Evolutionary conservation across 164 flowering plant genomes (phyloP), one percentile per base, ranked within the genome.

Genomic region (Magnolia sinica): DNA sequence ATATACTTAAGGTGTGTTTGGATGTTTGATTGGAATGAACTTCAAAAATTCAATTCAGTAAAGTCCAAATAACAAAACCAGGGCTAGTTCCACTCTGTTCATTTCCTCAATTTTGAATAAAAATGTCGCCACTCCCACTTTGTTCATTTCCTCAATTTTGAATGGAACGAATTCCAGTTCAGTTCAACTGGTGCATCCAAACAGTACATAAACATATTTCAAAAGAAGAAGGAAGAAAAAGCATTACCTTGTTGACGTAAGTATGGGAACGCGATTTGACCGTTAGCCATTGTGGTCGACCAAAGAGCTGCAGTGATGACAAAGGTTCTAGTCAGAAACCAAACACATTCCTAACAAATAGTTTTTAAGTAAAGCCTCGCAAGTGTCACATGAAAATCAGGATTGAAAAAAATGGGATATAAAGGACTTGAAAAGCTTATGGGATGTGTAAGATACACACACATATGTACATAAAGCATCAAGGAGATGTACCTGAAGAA

Each of bases 261-360:
- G 75, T 50, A 68, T 87, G 95, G 3, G 99, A 93, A 31, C 96
- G 90, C 80, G 87, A 72, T 83, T 80, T 86, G 8, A 93, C 93
- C 2, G 97, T 96, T 22, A 93, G 91, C 97, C 97, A 96, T 64
- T 91, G 98, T 64, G 99, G 98, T 37, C 97, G 90, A 37, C 95
- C 97, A 80, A 93, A 87, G 50, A 93, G 83, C 98, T 95, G 90
- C 74, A 82, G 22, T 27, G 51, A 27, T 4, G 5, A 27, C 14
- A 27, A 24, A 9, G 19, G 19, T 5, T 14, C 8, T 2, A 3
- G 61, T 55, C 61, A 55, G 61, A 16, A 55, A 16, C 45, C 61
- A 55, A 55, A 55, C 61, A 55, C 61, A 55, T 55, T 1, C 16
- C 61, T 55, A 1, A 16, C 61, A 55, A 55, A 55, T 16, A 55